Percentiles rank a stretch among this genome's conserved stretches.
Conservation (phyloP, 306 rosid species). For the Datisca glomerata region DNA sequence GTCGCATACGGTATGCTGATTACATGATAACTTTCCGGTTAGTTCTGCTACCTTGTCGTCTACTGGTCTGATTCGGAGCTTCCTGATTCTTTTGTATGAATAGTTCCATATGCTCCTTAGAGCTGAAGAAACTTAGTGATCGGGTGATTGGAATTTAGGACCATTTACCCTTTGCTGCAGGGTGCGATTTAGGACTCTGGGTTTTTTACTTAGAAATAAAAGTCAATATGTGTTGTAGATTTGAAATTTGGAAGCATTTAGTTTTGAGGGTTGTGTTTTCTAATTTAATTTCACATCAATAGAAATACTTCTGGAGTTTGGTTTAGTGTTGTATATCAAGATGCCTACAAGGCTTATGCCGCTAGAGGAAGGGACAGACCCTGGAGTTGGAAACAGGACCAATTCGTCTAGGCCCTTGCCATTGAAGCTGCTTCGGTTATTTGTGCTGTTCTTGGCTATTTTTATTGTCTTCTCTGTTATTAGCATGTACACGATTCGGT, state of each 20-base stretch:
- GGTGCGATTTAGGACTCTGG: not conserved
- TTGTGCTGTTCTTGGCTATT: conserved; percentile 48
- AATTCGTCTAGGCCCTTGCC: conserved; percentile 56
- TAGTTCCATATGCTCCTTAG: too few relatives aligned
- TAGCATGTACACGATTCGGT: conserved; percentile 57
- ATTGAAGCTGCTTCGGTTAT: conserved; percentile 35
- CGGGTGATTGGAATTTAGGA: not conserved
- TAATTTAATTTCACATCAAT: not conserved
- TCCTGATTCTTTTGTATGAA: too few relatives aligned
- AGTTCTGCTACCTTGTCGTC: not conserved
- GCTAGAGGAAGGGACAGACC: conserved; percentile 70
- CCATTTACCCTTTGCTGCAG: not conserved
- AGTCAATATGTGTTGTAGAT: not conserved
- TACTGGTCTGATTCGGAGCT: not conserved
- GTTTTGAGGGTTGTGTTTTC: too few relatives aligned
- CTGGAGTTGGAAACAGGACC: conserved; percentile 20
- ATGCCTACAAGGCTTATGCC: conserved; percentile 67
- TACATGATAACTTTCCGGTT: not conserved
- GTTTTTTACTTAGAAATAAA: not conserved
- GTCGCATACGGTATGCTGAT: not conserved
- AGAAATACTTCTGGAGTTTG: not conserved
- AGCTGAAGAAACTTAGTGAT: too few relatives aligned
- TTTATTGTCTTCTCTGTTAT: conserved; percentile 54
- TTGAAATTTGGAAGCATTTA: not conserved
- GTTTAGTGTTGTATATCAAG: too few relatives aligned